Evolutionary conservation across 495 filamentous ascomycete genomes (phyloP).

Genomic region (Oidiodendron maius): DNA sequence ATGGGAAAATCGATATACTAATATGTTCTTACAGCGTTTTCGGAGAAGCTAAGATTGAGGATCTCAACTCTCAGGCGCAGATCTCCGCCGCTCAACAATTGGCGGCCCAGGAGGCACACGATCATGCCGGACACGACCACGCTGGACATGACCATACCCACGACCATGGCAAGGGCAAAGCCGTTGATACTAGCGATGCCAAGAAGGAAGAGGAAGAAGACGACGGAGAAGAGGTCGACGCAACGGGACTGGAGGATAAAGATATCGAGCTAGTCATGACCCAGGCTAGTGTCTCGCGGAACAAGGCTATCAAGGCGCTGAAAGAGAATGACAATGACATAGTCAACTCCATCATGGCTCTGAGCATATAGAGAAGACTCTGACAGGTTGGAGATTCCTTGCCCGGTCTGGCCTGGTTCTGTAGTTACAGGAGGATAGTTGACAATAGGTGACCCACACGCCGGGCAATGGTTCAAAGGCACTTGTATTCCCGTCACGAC

Average conservation of each 20-base stretch:
- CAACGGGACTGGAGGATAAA: constrained; percentile 90
- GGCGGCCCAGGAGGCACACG: constrained; percentile 58
- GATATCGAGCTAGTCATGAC: constrained; percentile 99
- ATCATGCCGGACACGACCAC: constrained; percentile 62
- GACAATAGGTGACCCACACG: background rate
- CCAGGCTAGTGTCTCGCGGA: constrained; percentile 89
- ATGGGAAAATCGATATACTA: constrained; percentile 5
- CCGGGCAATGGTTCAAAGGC: background rate
- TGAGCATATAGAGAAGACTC: constrained; percentile 72
- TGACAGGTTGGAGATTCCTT: background rate
- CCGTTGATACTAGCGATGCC: constrained; percentile 56
- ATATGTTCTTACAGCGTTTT: constrained; percentile 67
- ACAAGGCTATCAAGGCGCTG: constrained; percentile 97
- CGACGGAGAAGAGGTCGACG: constrained; percentile 93
- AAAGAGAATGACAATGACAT: constrained; percentile 99
- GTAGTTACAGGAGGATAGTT: background rate
- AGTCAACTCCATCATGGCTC: constrained; percentile 99
- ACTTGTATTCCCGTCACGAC: constrained; percentile 4
- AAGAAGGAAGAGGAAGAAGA: constrained; percentile 91
- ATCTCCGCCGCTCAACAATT: constrained; percentile 89
- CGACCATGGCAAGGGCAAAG: constrained; percentile 70
- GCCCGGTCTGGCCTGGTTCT: background rate
- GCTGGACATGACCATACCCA: constrained; percentile 42
- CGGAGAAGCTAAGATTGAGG: constrained; percentile 99
- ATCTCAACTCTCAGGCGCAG: constrained; percentile 96